Base-by-base conservation (phyloP, 73 alveolate species). In the Tetrahymena elliotti region DNA sequence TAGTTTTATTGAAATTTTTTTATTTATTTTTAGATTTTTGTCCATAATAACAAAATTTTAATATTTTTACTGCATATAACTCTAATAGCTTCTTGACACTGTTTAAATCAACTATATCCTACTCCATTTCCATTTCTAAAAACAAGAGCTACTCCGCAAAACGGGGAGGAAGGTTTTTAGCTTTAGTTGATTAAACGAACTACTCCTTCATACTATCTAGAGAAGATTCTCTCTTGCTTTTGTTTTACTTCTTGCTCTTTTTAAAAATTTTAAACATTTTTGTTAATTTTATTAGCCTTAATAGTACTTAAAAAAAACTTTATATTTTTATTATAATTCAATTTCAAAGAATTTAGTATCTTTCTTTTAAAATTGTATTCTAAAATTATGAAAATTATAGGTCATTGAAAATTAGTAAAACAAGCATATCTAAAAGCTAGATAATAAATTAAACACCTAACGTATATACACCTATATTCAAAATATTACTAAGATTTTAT, bases 111-210 rank as follows among this genome's bases (percentile, higher is more conserved):
- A 94, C 96, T 33, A 52, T 94, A 34, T 94, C 93, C 22, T 83
- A 84, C 53, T 94, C 96, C 33, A 94, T 39, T 88, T 94, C 96
- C 96, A 94, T 94, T 88, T 94, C 96, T 47, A 94, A 38, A 88
- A 47, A 94, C 39, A 94, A 83, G 4, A 94, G 68, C 39, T 94
- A 35, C n/a, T 94, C 96, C n/a, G 96, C 96, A 94, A 94, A 94
- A 92, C 53, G 93, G 12, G 92, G 84, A 84, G 96, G 96, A 33
- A 94, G 53, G 33, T 94, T 84, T 83, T 94, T 88, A 0, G 96
- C 36, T 31, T 68, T 68, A 24, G 88, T 68, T 22, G 88, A 68
- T 68, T 68, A 68, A 2, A 31, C 38, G 22, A 24, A 68, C 18
- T 68, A 24, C 36, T 68, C 88, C 88, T 68, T 68, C 88, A 68